These are phyloP conservation scores for Apiotrichum sp. DNA, from an alignment of 1,284 basidiomycete species.

Conservation along the genomic window DNA sequence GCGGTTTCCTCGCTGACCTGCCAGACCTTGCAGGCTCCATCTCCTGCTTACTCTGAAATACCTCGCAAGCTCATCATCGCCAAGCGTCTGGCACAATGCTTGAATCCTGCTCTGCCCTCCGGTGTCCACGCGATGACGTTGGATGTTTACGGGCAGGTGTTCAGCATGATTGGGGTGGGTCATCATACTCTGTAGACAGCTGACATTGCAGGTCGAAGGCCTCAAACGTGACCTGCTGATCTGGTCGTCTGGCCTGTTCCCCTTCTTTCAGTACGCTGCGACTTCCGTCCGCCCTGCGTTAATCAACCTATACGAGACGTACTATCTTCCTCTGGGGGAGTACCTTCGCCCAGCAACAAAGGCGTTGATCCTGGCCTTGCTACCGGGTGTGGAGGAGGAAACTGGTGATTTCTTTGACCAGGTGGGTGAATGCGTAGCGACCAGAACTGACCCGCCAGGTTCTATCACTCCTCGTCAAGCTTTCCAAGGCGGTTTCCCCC, in stretches of 20 bases:
- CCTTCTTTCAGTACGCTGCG: slow-evolving; percentile 96
- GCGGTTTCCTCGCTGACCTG: neutral
- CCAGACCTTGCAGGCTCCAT: slow-evolving; percentile 75
- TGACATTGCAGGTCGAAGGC: slow-evolving; percentile 64
- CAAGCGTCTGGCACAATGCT: slow-evolving; percentile 90
- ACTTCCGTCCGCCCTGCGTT: slow-evolving; percentile 89
- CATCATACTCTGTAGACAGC: neutral
- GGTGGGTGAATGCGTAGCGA: slow-evolving; percentile 48
- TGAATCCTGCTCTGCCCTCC: slow-evolving; percentile 92
- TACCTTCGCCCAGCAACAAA: slow-evolving; percentile 84
- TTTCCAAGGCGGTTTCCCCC: slow-evolving; percentile 73
- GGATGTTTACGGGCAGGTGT: slow-evolving; percentile 89
- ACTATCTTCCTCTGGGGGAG: slow-evolving; percentile 80
- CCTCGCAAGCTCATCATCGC: slow-evolving; percentile 90
- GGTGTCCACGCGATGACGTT: slow-evolving; percentile 95
- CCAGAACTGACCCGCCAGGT: slow-evolving; percentile 52
- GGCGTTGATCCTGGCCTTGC: slow-evolving; percentile 82
- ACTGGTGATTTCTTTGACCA: slow-evolving; percentile 95
- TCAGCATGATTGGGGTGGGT: slow-evolving; percentile 80
- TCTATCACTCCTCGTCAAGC: slow-evolving; percentile 68
- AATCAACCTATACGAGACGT: slow-evolving; percentile 77
- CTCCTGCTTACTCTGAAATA: slow-evolving; percentile 85
- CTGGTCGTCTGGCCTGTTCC: slow-evolving; percentile 95
- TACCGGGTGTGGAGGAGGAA: slow-evolving; percentile 93
- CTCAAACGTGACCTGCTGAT: slow-evolving; percentile 79